These are phyloP conservation scores for Penicillium parvum DNA, from an alignment of 495 filamentous ascomycete species.

Conservation along the genomic window DNA sequence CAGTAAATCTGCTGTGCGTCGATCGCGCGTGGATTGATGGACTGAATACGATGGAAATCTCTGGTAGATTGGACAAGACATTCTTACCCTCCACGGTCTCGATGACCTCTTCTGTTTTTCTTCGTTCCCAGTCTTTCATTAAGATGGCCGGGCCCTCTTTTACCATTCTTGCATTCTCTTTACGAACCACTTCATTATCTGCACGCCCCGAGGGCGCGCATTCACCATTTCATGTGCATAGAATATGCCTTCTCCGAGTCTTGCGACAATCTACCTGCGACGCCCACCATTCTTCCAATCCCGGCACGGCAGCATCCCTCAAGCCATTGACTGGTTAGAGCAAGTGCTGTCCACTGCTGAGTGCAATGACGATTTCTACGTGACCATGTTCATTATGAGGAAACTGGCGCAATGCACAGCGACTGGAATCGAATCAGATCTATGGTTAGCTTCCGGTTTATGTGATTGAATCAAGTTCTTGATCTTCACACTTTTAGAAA, in stretches of 20 bases:
- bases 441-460: not conserved
- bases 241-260: constrained; percentile 14
- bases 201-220: constrained; percentile 1
- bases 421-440: not conserved
- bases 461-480: not conserved
- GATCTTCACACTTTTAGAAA: not conserved
- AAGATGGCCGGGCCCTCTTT: not conserved
- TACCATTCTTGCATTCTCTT: not conserved
- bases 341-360: too few relatives aligned
- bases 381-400: not conserved
- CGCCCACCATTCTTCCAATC: constrained; percentile 5
- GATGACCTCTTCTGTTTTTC: constrained; percentile 8
- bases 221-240: constrained; percentile 16
- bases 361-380: constrained; percentile 3
- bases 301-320: too few relatives aligned
- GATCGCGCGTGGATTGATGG: constrained; percentile 14
- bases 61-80: constrained; percentile 23
- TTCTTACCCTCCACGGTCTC: constrained; percentile 6
- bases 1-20: constrained; percentile 24
- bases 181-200: not conserved
- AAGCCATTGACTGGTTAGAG: too few relatives aligned
- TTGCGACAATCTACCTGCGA: constrained; percentile 23
- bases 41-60: constrained; percentile 7
- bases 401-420: not conserved
- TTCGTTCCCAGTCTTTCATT: not conserved